Evolutionary conservation across 208 protist species (phyloP).

Genomic region (Leishmania major): DNA sequence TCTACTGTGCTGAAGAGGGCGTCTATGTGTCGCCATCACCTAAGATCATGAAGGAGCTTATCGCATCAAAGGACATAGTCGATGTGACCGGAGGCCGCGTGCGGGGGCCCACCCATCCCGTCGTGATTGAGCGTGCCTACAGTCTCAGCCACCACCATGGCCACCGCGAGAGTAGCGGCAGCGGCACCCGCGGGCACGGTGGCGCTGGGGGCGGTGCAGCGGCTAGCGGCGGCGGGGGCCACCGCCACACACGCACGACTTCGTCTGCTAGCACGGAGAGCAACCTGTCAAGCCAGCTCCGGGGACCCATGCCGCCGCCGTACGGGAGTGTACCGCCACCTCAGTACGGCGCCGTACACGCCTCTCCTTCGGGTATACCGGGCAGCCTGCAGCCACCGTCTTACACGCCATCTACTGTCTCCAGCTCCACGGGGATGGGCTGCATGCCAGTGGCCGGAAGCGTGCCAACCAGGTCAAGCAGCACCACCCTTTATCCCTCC

Average conservation of each 20-base stretch:
- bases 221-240: neutral
- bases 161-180: conserved; percentile 16
- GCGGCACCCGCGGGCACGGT: conserved; percentile 1
- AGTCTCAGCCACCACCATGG: conserved; percentile 40
- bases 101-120: conserved; percentile 72
- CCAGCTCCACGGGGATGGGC: conserved; percentile 17
- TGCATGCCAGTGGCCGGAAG: conserved; percentile 8
- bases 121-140: conserved; percentile 83
- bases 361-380: neutral
- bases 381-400: conserved; percentile 12
- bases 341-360: conserved; percentile 14
- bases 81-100: conserved; percentile 53
- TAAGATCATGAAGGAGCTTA: conserved; percentile 56
- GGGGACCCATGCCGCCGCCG: conserved; percentile 25
- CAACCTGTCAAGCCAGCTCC: conserved; percentile 18
- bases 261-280: conserved; percentile 23
- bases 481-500: conserved; percentile 5
- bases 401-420: conserved; percentile 16
- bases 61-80: conserved; percentile 50
- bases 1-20: conserved; percentile 74
- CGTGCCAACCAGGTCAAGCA: neutral
- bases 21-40: conserved; percentile 65
- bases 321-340: conserved; percentile 22
- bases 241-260: conserved; percentile 15
- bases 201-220: neutral